Conservation (phyloP, 2,329 filamentous ascomycete genomes). For the Cytospora mali region DNA sequence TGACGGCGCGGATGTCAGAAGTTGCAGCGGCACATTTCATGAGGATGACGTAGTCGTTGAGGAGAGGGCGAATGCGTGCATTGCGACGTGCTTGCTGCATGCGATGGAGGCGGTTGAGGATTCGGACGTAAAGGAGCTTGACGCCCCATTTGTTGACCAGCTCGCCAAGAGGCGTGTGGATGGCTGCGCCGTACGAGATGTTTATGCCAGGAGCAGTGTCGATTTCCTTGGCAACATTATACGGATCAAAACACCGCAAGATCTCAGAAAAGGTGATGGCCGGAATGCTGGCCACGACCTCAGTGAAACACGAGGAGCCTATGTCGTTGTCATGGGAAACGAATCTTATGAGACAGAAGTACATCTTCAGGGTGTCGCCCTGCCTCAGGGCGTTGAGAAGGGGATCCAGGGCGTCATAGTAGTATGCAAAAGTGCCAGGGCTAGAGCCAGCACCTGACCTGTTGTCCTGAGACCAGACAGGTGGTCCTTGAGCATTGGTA, state of each 20-base stretch:
- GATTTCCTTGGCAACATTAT: conserved; percentile 49
- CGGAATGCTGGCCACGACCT: conserved; percentile 48
- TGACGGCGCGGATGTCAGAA: conserved; percentile 40
- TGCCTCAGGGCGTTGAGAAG: conserved; percentile 23
- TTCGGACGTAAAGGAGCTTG: conserved; percentile 42
- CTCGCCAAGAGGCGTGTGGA: conserved; percentile 41
- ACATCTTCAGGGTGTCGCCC: conserved; percentile 21
- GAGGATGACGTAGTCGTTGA: conserved; percentile 48
- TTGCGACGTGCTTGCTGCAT: conserved; percentile 36
- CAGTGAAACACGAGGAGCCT: conserved; percentile 30
- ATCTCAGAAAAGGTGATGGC: conserved; percentile 64
- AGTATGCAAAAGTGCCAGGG: not conserved
- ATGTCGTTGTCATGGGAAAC: not conserved
- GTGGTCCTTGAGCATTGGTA: not conserved
- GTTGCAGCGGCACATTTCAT: conserved; percentile 52
- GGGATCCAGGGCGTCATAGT: conserved; percentile 4
- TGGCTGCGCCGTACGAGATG: conserved; percentile 44
- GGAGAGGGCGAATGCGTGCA: conserved; percentile 34
- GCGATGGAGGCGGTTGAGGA: conserved; percentile 20
- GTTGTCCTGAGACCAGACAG: not conserved
- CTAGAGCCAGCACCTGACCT: not conserved
- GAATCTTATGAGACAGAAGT: conserved; percentile 31
- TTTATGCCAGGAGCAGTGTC: conserved; percentile 50
- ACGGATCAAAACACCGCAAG: conserved; percentile 63
- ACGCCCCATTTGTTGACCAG: conserved; percentile 49